A percentile compares a stretch with the other conserved stretches of the same genome.
Evolutionary conservation across 2,329 filamentous ascomycete genomes (phyloP).

Genomic region (Claviceps purpurea): DNA sequence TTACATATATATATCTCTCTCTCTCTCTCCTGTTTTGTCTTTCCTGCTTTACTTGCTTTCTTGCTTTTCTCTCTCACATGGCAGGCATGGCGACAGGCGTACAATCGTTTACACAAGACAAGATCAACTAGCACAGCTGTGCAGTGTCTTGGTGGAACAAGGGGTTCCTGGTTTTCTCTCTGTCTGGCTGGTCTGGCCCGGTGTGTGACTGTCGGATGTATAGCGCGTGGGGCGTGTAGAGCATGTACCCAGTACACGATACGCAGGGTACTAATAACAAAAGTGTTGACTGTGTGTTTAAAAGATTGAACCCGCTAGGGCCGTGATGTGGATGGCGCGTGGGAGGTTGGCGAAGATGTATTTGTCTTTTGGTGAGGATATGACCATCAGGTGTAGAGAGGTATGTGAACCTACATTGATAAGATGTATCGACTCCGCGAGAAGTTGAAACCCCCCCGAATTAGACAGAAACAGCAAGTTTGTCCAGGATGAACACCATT

Average conservation of each 20-base stretch:
- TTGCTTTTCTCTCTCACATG: not conserved
- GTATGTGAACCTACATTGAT: no score
- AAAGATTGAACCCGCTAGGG: no score
- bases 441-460: not conserved
- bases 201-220: not conserved
- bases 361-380: no score
- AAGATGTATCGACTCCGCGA: no score
- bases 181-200: not conserved
- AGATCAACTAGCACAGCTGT: not conserved
- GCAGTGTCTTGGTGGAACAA: not conserved
- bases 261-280: not conserved
- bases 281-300: no score
- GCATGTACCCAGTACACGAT: not conserved
- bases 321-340: not conserved
- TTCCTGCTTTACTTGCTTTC: not conserved
- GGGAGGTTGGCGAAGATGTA: not conserved
- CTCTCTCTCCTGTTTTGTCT: not conserved
- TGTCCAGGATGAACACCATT: no score
- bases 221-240: not conserved
- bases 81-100: conserved; percentile 8
- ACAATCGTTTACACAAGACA: not conserved
- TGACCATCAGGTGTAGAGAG: no score
- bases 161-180: not conserved
- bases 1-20: not conserved
- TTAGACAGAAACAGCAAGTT: no score